Base-by-base conservation (phyloP, 2,329 filamentous ascomycete species). In the Xylaria sp. region DNA sequence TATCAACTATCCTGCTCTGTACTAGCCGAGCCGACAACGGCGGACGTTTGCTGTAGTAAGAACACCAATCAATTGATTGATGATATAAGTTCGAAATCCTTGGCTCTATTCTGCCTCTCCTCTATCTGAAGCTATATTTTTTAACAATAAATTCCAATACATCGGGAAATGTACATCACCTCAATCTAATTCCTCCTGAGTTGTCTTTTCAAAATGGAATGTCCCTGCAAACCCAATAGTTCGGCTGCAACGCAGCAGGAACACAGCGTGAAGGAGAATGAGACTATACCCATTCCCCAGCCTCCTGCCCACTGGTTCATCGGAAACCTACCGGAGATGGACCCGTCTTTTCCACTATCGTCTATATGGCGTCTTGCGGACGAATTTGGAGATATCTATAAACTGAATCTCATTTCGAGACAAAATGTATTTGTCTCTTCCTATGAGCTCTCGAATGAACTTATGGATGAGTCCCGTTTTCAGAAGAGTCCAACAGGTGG, bases 291-390 rank as follows among this genome's bases (percentile, higher is more conserved):
- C 5, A 68, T 71, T 10, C 68, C 68, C 5, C 66, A 71, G 17
- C 66, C 66, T 38, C 65, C 66, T 51, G 44, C 58, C 1, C 63
- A 71, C 23, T 68, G 66, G 66, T 69, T 71, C 40, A 65, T 49
- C 1, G 26, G 63, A 2, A 69, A 71, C 28, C 28, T 69, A 36
- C 57, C 63, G 1, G 66, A 71, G 28, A 61, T 69, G 59, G 51
- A 71, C 20, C 66, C 59, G 1, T 38, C 63, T 11, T 66, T 71
- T 44, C 63, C 66, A 4, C n/a, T 60, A 3, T 48, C 49, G 26
- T 57, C 66, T 4, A 11, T 66, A 6, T 69, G 63, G 69, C 66
- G 66, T 3, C 63, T 71, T 23, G 56, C 49, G 15, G 53, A 20
- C 1, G 36, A 62, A 31, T 71, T 62, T 46, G 63, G 66, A n/a